Evolutionary conservation across 2,329 filamentous ascomycete genomes (phyloP), one percentile per base, ranked within the genome.

Genomic region (Penicillium sp.): DNA sequence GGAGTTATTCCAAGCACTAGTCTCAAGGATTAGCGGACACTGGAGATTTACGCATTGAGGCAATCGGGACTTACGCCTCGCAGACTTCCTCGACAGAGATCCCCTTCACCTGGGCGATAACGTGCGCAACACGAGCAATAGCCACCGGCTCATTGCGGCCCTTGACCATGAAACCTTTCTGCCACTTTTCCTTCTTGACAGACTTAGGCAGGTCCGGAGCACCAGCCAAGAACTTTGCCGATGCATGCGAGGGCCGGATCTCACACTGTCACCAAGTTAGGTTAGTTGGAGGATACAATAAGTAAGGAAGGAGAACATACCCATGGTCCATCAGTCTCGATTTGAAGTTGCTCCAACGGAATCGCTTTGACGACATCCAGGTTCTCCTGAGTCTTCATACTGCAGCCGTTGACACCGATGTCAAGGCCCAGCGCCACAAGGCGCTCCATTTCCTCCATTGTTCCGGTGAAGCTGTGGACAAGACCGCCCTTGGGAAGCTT

Each of bases 241-340:
- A 89, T 27, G 91, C 90, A 72, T 98, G 92, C 27, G 82, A 89
- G 0, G 90, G 86, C 23, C 93, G 79, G 51, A 98, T 92, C 69
- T 98, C 93, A 66, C 93, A 98, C 88, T 76, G 28, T 15, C 49
- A 40, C 6, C 0, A 6, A 41, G 28, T 46, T 27, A 49, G 45
- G 31, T 46, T 27, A 49, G 45, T 55, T 25, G 45, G 46, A 15
- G 12, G 42, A 35, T 4, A 32, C 12, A 20, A 32, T 47, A 44
- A 10, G 9, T 6, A 15, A 4, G 13, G 18, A 29, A 8, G 28
- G 37, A 32, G 1, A 37, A 48, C 66, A 59, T 67, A 75, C 74
- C 81, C 93, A 98, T 3, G 93, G 93, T 2, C 93, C 93, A 67
- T 98, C 93, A 0, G 93, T 98, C 77, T 98, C 93, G 42, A 98